Evolutionary conservation across 2,329 filamentous ascomycete species (phyloP), one percentile per base, ranked within the genome.

Genomic region (Cryphonectria carpinicola): DNA sequence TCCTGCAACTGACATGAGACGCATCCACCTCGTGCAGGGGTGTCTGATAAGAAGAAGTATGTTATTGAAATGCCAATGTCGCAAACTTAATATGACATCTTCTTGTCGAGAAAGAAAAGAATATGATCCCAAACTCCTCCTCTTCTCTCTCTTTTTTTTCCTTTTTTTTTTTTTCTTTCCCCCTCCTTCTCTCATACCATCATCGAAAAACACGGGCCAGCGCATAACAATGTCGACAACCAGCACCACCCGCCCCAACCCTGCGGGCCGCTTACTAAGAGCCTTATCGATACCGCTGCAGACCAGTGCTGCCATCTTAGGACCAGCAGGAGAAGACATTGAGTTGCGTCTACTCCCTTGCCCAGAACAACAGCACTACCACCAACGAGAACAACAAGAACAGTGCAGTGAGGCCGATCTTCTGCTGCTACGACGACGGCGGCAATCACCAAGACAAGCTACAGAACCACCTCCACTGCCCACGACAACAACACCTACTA

Each of bases 301-400:
- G 43, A 54, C 70, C 35, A 69, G 66, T 58, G 67, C 39, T 25
- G 41, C 63, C 11, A n/a, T 19, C 39, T 49, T 43, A 49, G 19
- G 17, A 49, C 6, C 1, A 49, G 19, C 2, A n/a, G 46, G 7
- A 41, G 35, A 25, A 25, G 60, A 58, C 28, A 69, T 70, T 61
- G 71, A 72, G 41, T 56, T 72, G 66, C 63, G 69, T 54, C 66
- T 69, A 35, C 66, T 72, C 8, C 63, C 43, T 25, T 60, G 63
- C 62, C 69, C 65, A 65, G 63, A n/a, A n/a, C 37, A 43, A 14
- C 19, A n/a, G 19, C 37, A 43, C 6, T 14, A 25, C 22, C 19
- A 25, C 22, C 19, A 49, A 22, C 46, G n/a, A 7, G 1, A n/a
- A 22, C 46, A n/a, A 22, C 46, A 11, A 39, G 37, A 49, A 49